phyloP scores from a whole-genome alignment of 2,329 filamentous ascomycete genomes.

The Colletotrichum melonis region DNA sequence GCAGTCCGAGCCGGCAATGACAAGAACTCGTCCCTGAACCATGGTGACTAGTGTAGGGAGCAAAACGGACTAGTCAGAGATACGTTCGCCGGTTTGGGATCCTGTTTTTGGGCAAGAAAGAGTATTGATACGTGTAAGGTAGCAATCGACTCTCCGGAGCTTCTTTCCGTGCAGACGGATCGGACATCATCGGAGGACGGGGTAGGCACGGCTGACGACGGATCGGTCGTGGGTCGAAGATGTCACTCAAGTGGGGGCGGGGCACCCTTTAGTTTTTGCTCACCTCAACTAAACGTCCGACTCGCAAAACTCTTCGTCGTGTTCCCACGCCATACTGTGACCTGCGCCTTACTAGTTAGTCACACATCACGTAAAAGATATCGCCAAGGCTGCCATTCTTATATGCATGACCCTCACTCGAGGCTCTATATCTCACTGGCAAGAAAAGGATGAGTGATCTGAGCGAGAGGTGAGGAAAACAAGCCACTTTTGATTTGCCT shows the following conservation, averaged over 20 bases:
- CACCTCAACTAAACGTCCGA: neutral
- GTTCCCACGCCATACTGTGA: neutral
- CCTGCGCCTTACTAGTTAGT: no score
- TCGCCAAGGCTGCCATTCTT: neutral
- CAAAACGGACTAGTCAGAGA: neutral
- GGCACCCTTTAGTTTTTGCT: constrained; percentile 17
- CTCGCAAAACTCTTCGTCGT: neutral
- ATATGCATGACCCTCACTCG: neutral
- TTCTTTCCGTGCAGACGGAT: neutral
- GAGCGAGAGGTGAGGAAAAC: neutral
- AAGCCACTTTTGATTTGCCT: constrained; percentile 33
- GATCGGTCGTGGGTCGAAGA: constrained; percentile 9
- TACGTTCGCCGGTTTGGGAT: neutral
- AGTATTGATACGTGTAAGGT: neutral
- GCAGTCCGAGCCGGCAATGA: constrained; percentile 90
- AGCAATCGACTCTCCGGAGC: neutral
- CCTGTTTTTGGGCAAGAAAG: neutral
- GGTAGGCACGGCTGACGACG: constrained; percentile 4
- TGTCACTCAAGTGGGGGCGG: constrained; percentile 34
- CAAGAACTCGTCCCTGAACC: constrained; percentile 69
- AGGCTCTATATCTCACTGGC: no score
- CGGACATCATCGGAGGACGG: neutral
- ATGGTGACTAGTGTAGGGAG: constrained; percentile 41
- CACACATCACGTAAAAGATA: neutral
- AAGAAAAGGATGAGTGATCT: no score